Base-by-base conservation (phyloP, 1,284 basidiomycete species). In the Pseudozyma sp. region DNA sequence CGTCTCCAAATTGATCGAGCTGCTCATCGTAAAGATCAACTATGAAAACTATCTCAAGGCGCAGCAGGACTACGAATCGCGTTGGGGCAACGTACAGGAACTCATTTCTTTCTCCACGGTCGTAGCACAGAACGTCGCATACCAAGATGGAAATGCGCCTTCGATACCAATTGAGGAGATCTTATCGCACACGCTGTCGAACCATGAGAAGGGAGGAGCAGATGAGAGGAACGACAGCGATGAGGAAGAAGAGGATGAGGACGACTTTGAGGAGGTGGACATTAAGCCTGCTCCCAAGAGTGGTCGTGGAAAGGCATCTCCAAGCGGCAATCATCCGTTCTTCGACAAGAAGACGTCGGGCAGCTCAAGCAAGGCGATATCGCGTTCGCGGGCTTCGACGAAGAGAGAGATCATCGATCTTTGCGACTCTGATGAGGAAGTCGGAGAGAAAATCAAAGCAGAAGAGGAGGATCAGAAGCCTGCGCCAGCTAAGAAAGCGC, bases 61-160 rank as follows among this genome's bases (percentile, higher is more conserved):
- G 18, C 78, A 90, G 31, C 50, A 52, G 16, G 93, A 95, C 71
- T 91, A 89, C 86, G 91, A 92, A 44, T 89, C 89, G 43, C 88
- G 93, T 39, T 92, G 91, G 92, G 92, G 94, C 83, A 95, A 96
- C 83, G 90, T 95, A 0, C 89, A 92, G 79, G 93, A 95, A 85
- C 86, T 96, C 72, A 91, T 86, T 70, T 70, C 70, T n/a, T 82
- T 82, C 52, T 75, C 79, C 11, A 69, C 60, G 10, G 53, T 79
- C 14, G 74, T 77, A 4, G 74, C 67, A 5, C 58, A 65, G 43
- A 64, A 73, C 16, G 49, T 19, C 2, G 35, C 55, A 12, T 43
- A 53, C 13, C 38, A 51, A 7, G 60, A 53, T 21, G 53, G 42
- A 6, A 52, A 39, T 31, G 49, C 45, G 39, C 47, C 66, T 4